Evolutionary conservation across 2,329 filamentous ascomycete genomes (phyloP).

Genomic region (Sporothrix brunneoviolacea): DNA sequence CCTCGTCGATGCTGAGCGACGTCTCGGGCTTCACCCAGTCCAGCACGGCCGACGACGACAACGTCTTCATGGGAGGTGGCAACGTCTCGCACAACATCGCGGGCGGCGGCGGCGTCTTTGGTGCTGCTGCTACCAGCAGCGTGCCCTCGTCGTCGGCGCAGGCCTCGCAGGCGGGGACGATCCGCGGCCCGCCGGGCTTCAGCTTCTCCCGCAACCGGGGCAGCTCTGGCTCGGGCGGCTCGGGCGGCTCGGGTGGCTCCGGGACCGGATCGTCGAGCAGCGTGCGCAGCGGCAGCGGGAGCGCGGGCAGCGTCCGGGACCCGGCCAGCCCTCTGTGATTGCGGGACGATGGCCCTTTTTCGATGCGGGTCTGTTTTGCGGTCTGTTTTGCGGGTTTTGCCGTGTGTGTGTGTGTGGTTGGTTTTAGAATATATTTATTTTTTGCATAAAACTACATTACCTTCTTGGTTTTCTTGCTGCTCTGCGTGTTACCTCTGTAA

Average conservation of each 20-base stretch:
- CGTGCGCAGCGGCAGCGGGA: slow-evolving; percentile 40
- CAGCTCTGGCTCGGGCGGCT: slow-evolving; percentile 25
- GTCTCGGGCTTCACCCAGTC: slow-evolving; percentile 61
- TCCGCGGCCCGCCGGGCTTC: slow-evolving; percentile 21
- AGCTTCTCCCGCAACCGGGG: slow-evolving; percentile 14
- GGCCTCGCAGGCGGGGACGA: slow-evolving; percentile 13
- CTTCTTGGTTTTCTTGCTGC: neutral
- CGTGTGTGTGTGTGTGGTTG: neutral
- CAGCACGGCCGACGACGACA: slow-evolving; percentile 45
- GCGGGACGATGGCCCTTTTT: neutral
- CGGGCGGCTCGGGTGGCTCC: too few species aligned
- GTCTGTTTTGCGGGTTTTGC: too few species aligned
- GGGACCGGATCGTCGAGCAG: slow-evolving; percentile 29
- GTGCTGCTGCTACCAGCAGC: neutral
- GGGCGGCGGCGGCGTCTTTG: too few species aligned
- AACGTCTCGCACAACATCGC: too few species aligned
- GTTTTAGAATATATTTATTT: too few species aligned
- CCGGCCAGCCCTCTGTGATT: slow-evolving; percentile 41
- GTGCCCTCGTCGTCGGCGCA: slow-evolving; percentile 11
- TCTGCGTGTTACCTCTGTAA: too few species aligned
- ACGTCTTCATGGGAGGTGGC: slow-evolving; percentile 10
- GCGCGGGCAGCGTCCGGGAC: slow-evolving; percentile 42
- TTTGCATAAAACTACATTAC: too few species aligned
- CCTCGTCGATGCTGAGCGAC: slow-evolving; percentile 61
- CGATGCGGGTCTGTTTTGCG: neutral